Evolutionary conservation across 2,329 filamentous ascomycete genomes (phyloP), one percentile per base, ranked within the genome.

Genomic region (Kalmusia sp.): DNA sequence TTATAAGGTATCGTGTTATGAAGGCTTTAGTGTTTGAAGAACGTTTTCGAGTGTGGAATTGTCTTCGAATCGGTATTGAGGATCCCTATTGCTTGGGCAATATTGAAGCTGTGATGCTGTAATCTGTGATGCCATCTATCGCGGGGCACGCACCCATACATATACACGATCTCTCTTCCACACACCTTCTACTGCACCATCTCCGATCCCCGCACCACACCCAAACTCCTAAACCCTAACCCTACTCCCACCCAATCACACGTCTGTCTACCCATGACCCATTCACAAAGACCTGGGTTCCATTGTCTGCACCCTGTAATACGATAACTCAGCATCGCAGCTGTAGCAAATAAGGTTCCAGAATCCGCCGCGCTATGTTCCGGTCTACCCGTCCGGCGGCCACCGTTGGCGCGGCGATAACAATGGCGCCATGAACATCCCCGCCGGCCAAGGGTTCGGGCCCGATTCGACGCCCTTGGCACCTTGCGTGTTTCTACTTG

Each of bases 331-430:
- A 46, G 43, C 43, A 19, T 14, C 5, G 21, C 11, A 15, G 19
- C 30, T 35, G 43, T 21, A 6, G 43, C 43, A 22, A 46, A 46
- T 46, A 11, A 46, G 30, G 43, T 46, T 25, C 12, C 43, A 46
- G 14, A 3, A 5, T 35, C 19, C 28, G 21, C 12, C 12, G 19
- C 11, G 9, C 17, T 11, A n/a, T n/a, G 43, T 46, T 35, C 43
- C 43, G 43, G 43, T 2, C 30, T 34, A 25, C 12, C 41, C 43
- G 43, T 35, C 43, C 43, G 19, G 7, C 28, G 21, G 12, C 41
- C 43, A 19, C 21, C 43, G 28, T 35, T 46, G 17, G 43, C 43
- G 43, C 43, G 43, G 43, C 43, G 43, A 46, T 46, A 46, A 46
- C 43, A 22, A 4, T 46, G 19, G 43, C 43, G 43, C 43, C 43